Base-by-base conservation (phyloP, 495 filamentous ascomycete species). In the Podospora appendiculata region DNA sequence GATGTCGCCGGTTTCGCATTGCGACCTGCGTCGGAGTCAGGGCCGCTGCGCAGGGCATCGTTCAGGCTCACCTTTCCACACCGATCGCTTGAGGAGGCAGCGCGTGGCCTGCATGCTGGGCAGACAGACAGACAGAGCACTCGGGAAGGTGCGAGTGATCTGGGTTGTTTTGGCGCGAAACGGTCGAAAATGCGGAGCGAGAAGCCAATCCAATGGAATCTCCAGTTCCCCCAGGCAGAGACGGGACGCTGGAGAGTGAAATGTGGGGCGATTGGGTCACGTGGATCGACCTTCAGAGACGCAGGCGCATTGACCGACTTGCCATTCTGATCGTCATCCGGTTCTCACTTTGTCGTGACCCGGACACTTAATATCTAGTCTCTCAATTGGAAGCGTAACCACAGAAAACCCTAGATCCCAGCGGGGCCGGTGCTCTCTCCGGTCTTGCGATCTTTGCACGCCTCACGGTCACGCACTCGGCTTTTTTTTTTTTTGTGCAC, bases 101-200 rank as follows among this genome's bases (percentile, higher is more conserved):
- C 73, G 60, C 50, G 79, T 78, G 19, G 79, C 72, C 65, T 76
- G 70, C 79, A 82, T 82, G 51, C 57, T 72, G 56, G 56, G 56
- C 57, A 50, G 41, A 41, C 42, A 32, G 48, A 39, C 17, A 13
- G 45, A 36, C 13, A 16, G 34, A 14, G 14, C 13, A 16, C 11
- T 12, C 11, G 38, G 38, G 14, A 12, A 41, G 14, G 38, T 41
- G 38, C 12, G 38, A 16, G 12, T 16, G 38, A 6, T 41, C 38
- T 41, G 38, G 38, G 38, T 2, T 16, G 32, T 10, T 11, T 17
- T 13, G 10, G 10, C 41, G 41, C 14, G 41, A 43, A 17, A 43
- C 16, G 8, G 1, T 41, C 38, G 38, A 41, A 41, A 41, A 16
- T 16, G 38, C 38, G 12, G 14, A 41, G 2, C 25, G 25, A 25